Conservation (phyloP, 1,284 basidiomycete genomes). For the Malassezia sp. region DNA sequence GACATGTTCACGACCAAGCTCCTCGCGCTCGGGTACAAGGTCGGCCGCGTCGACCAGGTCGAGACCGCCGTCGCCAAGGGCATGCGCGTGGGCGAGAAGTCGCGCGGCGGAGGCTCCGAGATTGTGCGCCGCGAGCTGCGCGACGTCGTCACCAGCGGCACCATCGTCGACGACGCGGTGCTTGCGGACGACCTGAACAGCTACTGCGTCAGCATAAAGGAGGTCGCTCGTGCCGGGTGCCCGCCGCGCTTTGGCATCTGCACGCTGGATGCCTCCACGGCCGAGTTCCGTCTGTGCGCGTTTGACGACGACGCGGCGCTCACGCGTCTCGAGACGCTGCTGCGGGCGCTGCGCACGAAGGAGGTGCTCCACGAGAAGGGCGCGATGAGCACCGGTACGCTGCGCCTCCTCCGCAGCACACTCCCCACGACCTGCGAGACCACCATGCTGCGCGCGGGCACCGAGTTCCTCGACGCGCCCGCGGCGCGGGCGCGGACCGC, state of each 20-base stretch:
- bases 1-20: conserved; percentile 53
- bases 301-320: conserved; percentile 87
- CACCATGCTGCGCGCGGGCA: conserved; percentile 37
- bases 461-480: conserved; percentile 35
- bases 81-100: conserved; percentile 52
- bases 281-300: conserved; percentile 79
- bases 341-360: conserved; percentile 83
- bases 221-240: conserved; percentile 19
- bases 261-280: conserved; percentile 88
- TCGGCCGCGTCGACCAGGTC: conserved; percentile 89
- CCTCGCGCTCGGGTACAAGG: conserved; percentile 64
- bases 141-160: conserved; percentile 93
- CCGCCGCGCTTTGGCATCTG: conserved; percentile 66
- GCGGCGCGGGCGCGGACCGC: conserved; percentile 28
- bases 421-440: conserved; percentile 32
- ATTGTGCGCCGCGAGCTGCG: conserved; percentile 62
- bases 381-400: conserved; percentile 26
- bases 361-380: conserved; percentile 88
- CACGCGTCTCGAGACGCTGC: conserved; percentile 82
- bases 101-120: conserved; percentile 50
- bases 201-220: conserved; percentile 84
- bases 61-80: conserved; percentile 69
- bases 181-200: conserved; percentile 86
- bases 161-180: conserved; percentile 79
- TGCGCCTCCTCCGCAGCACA: conserved; percentile 33